These are phyloP conservation scores for Chlorella sorokiniana DNA, from an alignment of 139 green algal genomes.

Conservation along the genomic window DNA sequence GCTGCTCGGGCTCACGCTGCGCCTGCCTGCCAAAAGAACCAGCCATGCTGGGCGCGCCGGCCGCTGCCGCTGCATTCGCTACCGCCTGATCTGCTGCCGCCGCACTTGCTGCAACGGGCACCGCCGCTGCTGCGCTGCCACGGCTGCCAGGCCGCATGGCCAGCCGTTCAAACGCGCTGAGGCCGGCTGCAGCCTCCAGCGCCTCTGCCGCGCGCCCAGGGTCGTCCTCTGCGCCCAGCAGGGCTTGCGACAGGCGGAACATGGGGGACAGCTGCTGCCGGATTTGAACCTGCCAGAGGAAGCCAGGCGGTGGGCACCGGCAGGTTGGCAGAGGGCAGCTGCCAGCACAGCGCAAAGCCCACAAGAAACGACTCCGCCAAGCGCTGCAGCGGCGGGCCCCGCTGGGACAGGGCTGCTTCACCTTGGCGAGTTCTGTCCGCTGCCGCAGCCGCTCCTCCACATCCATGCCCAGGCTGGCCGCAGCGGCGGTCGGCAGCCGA, in stretches of 20 bases:
- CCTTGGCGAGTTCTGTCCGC: slow-evolving; percentile 16
- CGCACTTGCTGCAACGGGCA: not conserved
- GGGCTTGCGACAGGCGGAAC: slow-evolving; percentile 20
- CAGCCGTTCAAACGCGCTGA: slow-evolving; percentile 15
- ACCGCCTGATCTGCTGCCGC: not conserved
- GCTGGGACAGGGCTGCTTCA: not conserved
- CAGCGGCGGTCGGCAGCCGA: not conserved
- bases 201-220: not conserved
- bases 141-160: slow-evolving; percentile 1
- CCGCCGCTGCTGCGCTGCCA: not conserved
- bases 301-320: not conserved
- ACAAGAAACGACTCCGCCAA: not conserved
- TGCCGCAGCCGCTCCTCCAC: slow-evolving; percentile 21
- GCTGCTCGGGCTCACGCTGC: too few relatives aligned
- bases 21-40: too few relatives aligned
- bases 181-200: slow-evolving; percentile 17
- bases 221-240: slow-evolving; percentile 4
- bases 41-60: not conserved
- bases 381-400: not conserved
- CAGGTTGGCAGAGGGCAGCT: not conserved
- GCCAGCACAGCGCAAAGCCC: not conserved
- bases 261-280: slow-evolving; percentile 34
- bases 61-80: not conserved
- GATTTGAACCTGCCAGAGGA: slow-evolving; percentile 18
- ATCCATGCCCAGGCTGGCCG: not conserved